Percentiles rank a stretch among this genome's conserved stretches.
These are phyloP conservation scores for Apiospora saccharicola DNA, from an alignment of 2,329 filamentous ascomycete genomes.

Conservation along the genomic window DNA sequence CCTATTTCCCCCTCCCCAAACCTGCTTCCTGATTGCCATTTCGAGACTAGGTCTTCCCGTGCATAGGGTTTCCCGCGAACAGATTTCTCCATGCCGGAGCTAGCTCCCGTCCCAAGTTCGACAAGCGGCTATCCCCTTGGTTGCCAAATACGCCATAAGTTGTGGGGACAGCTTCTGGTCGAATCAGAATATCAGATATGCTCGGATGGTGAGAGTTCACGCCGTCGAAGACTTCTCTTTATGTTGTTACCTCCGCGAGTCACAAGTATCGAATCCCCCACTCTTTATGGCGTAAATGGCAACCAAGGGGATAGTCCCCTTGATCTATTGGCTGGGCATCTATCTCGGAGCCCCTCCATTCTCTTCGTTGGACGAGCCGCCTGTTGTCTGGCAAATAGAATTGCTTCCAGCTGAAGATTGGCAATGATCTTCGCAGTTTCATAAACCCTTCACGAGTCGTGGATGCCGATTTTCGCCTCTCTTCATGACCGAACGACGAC, in stretches of 20 bases:
- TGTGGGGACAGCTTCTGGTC: too few species aligned
- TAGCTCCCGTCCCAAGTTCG: not conserved
- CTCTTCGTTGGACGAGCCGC: not conserved
- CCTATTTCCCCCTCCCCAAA: not conserved
- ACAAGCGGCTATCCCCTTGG: not conserved
- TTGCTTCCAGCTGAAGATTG: not conserved
- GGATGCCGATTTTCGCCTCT: not conserved
- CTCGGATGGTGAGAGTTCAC: too few species aligned
- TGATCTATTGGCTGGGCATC: not conserved
- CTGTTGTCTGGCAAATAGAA: not conserved
- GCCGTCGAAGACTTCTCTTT: too few species aligned
- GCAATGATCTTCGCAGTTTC: not conserved
- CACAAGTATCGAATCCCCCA: too few species aligned
- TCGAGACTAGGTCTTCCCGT: not conserved
- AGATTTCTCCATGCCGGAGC: not conserved
- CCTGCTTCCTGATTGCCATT: not conserved
- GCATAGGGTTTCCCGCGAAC: slow-evolving; percentile 2
- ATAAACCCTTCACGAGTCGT: not conserved
- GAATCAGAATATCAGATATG: too few species aligned
- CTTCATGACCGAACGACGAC: not conserved
- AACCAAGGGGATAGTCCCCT: too few species aligned
- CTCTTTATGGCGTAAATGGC: too few species aligned
- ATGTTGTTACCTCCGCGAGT: too few species aligned
- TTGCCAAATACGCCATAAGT: too few species aligned
- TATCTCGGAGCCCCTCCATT: not conserved